These are phyloP conservation scores for Punica granatum DNA, from an alignment of 345 rosid genomes.

Conservation along the genomic window DNA sequence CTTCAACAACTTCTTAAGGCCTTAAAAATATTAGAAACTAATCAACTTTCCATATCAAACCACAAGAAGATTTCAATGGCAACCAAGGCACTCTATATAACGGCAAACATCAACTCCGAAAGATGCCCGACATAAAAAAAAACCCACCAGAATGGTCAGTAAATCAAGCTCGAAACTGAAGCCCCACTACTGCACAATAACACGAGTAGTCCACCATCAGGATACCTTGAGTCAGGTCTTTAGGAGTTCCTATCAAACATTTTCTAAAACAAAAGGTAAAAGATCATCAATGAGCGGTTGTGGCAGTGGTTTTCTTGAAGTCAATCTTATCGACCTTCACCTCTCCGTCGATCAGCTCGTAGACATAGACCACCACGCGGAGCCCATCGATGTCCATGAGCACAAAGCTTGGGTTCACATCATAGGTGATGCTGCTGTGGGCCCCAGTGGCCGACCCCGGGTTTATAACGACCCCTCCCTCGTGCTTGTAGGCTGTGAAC, in stretches of 20 bases:
- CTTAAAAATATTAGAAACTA: not conserved
- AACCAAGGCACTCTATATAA: not conserved
- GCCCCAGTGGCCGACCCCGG: conserved; percentile 98
- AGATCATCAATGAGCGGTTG: conserved; percentile 36
- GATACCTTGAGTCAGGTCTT: no score
- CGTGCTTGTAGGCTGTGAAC: conserved; percentile 94
- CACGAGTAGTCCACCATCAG: no score
- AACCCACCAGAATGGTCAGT: not conserved
- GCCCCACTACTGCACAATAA: not conserved
- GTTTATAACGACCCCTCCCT: conserved; percentile 90
- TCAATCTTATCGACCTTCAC: conserved; percentile 97
- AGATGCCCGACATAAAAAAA: not conserved
- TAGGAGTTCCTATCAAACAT: not conserved
- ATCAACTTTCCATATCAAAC: no score
- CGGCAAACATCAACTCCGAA: not conserved
- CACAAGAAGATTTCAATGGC: no score
- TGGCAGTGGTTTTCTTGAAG: conserved; percentile 73
- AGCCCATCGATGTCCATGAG: conserved; percentile 95
- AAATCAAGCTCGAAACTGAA: not conserved
- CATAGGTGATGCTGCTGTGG: conserved; percentile 75
- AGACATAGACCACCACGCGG: conserved; percentile 88
- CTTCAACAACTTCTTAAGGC: not conserved
- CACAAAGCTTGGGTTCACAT: conserved; percentile 88
- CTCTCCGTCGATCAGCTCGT: conserved; percentile 90
- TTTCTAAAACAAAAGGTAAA: not conserved